phyloP scores from a whole-genome alignment of 2,329 filamentous ascomycete genomes.

The Talaromyces sp. region DNA sequence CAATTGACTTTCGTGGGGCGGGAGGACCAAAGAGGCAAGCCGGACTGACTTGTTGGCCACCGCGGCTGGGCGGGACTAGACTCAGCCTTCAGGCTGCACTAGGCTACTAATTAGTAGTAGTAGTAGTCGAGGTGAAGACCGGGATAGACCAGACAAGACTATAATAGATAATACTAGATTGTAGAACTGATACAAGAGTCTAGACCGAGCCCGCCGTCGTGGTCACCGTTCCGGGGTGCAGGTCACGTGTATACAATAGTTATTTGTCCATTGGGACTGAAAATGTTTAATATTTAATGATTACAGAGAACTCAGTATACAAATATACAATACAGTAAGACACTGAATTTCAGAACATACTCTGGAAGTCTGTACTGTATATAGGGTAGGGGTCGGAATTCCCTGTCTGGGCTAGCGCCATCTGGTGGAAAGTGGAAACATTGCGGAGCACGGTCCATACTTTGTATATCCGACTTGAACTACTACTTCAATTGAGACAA shows the following conservation, averaged over 20 bases:
- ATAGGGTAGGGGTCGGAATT: background rate
- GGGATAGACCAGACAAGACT: too few relatives aligned
- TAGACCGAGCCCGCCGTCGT: constrained; percentile 9
- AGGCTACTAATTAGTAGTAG: too few relatives aligned
- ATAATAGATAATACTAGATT: too few relatives aligned
- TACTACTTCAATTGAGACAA: too few relatives aligned
- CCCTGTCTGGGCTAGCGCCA: background rate
- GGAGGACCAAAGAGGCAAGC: constrained; percentile 9
- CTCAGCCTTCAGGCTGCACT: too few relatives aligned
- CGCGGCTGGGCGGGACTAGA: background rate
- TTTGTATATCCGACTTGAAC: background rate
- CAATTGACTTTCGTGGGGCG: background rate
- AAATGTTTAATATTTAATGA: too few relatives aligned
- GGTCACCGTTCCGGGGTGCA: constrained; percentile 3
- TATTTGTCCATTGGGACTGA: too few relatives aligned
- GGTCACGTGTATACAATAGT: too few relatives aligned
- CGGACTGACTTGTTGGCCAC: background rate
- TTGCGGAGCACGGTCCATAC: background rate
- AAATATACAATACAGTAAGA: too few relatives aligned
- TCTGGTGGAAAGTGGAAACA: background rate
- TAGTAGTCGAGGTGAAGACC: too few relatives aligned
- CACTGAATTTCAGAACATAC: too few relatives aligned
- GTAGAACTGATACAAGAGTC: background rate
- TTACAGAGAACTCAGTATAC: background rate
- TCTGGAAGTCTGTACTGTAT: too few relatives aligned